Percentiles rank a stretch among this genome's conserved stretches.
Conservation (phyloP, 768 basidiomycete species). For the Mycena galericulata region DNA sequence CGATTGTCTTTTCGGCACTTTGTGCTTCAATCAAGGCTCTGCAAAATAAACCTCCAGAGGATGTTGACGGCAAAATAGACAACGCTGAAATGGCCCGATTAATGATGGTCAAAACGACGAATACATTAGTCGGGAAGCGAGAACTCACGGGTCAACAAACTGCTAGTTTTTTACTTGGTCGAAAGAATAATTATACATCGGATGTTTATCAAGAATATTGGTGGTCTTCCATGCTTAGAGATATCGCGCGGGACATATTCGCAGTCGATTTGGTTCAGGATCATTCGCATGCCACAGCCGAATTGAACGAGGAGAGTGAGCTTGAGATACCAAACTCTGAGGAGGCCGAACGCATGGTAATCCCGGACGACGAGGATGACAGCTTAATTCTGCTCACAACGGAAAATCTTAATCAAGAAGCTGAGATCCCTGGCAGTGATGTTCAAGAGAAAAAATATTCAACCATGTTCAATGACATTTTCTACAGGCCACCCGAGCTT, state of each 20-base stretch:
- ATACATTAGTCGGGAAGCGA: conserved; percentile 17
- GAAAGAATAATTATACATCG: too few species aligned
- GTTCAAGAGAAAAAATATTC: conserved; percentile 5
- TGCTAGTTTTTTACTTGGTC: conserved; percentile 12
- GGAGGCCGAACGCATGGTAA: not conserved
- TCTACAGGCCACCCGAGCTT: conserved; percentile 22
- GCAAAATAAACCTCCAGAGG: conserved; percentile 26
- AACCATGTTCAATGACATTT: conserved; percentile 26
- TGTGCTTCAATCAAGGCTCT: conserved; percentile 33
- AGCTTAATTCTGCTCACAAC: conserved; percentile 4
- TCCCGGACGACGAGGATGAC: too few species aligned
- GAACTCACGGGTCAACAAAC: conserved; percentile 30
- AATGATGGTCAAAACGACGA: conserved; percentile 23
- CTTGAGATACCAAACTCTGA: not conserved
- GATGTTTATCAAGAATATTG: conserved; percentile 19
- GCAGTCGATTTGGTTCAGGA: conserved; percentile 20
- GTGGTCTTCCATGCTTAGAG: conserved; percentile 25
- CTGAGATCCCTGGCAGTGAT: not conserved
- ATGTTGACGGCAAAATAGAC: conserved; percentile 28
- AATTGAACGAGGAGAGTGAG: not conserved
- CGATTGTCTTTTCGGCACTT: conserved; percentile 32
- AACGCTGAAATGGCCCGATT: conserved; percentile 3
- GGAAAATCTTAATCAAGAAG: not conserved
- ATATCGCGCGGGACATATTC: conserved; percentile 31
- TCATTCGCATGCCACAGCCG: not conserved